Evolutionary conservation across 768 basidiomycete genomes (phyloP).

Genomic region (Russula ochroleuca): DNA sequence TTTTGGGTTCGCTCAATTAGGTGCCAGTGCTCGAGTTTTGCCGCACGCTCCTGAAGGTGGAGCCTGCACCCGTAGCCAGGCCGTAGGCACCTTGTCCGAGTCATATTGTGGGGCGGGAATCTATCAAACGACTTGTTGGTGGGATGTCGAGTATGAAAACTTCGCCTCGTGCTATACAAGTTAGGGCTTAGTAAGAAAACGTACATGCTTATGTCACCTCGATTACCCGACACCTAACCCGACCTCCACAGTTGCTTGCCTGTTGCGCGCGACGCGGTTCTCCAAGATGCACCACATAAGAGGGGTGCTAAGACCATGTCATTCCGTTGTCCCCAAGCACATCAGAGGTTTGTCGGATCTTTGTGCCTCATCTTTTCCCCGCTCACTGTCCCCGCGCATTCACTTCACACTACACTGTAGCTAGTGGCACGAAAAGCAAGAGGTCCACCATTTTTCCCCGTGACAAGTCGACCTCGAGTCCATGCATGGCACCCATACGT

Average conservation of each 20-base stretch:
- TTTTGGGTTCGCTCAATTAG: no score
- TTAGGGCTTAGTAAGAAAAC: no score
- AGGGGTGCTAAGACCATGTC: neutral
- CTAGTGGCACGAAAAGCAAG: neutral
- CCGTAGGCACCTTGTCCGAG: no score
- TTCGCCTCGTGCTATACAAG: no score
- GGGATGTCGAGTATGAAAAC: no score
- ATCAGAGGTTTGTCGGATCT: slow-evolving; percentile 1
- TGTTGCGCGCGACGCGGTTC: neutral
- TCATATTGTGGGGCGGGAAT: no score
- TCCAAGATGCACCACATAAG: slow-evolving; percentile 8
- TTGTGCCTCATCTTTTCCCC: neutral
- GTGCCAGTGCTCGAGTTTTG: no score
- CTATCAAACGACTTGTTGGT: no score
- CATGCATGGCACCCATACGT: neutral
- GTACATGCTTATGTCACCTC: neutral
- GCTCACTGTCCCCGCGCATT: neutral
- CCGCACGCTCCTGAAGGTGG: no score
- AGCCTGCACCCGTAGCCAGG: no score
- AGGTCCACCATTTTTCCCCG: neutral
- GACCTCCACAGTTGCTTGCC: no score
- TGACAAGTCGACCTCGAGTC: neutral
- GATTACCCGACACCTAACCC: no score
- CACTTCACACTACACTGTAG: neutral
- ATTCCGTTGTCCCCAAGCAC: neutral